Base-by-base conservation (phyloP, 2,329 filamentous ascomycete species). In the Blastomyces parvus region DNA sequence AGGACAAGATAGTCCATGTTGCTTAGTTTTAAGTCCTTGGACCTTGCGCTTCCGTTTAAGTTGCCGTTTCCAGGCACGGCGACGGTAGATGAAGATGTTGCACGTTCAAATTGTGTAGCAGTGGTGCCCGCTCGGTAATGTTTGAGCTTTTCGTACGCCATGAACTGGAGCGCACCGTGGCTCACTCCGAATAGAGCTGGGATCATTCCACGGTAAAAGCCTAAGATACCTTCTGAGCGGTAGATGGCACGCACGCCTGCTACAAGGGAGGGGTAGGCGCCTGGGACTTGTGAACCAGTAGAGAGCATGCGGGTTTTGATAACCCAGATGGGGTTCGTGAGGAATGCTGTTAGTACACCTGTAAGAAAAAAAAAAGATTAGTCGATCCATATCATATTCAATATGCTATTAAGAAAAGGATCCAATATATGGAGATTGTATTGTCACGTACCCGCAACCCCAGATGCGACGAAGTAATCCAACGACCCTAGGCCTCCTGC, bases 241-340 rank as follows among this genome's bases (percentile, higher is more conserved):
- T 87, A 83, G 25, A 99, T 84, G 55, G 85, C 82, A 46, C 74
- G 75, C 1, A 87, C 83, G 36, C 94, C 94, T 59, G 86, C 82
- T 67, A 82, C 78, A 80, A 97, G 90, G 67, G 85, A 88, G 19
- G 84, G 82, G 76, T 99, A 99, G 1, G 93, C 94, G 17, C 91
- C 91, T 1, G 82, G 84, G 6, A 86, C 82, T 62, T 84, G 81
- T 59, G 85, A 84, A 68, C 94, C 90, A 3, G 90, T 92, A 38
- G 91, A 91, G 30, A 97, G 81, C 91, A 99, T 97, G 66, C 94
- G 88, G 9, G 93, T 97, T 80, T 97, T 97, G 74, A 99, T 86
- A 2, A 99, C 94, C 94, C 94, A 99, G 70, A 99, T 87, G 2
- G 94, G 94, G 74, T 97, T 97, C 38, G 94, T 97, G 67, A 93